Evolutionary conservation across 1,284 basidiomycete species (phyloP).

Genomic region (Erythrobasidium hasegawianum): DNA sequence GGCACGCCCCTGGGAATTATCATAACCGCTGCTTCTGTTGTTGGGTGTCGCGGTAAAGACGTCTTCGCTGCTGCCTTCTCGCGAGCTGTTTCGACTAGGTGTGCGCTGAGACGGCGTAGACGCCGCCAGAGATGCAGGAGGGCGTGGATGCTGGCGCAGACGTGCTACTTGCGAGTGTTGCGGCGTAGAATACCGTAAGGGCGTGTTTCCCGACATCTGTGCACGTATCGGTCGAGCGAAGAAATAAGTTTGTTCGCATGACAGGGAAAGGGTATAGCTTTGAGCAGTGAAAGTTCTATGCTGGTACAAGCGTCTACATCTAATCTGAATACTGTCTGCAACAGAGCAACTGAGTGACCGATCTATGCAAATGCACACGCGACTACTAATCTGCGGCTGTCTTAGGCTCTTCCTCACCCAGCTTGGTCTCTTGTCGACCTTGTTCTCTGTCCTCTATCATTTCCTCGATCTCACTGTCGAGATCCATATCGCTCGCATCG

Average conservation of each 20-base stretch:
- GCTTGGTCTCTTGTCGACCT: background rate
- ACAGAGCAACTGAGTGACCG: too few relatives aligned
- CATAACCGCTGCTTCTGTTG: background rate
- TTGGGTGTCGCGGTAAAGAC: background rate
- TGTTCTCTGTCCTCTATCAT: constrained; percentile 37
- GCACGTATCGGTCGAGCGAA: too few relatives aligned
- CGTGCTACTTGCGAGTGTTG: constrained; percentile 14
- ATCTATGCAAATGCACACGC: too few relatives aligned
- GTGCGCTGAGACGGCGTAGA: constrained; percentile 5
- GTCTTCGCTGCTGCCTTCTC: background rate
- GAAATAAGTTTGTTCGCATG: too few relatives aligned
- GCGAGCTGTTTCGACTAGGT: background rate
- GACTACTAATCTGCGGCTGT: constrained; percentile 1
- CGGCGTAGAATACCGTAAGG: constrained; percentile 25
- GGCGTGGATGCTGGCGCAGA: background rate
- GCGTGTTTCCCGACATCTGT: background rate
- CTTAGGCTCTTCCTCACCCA: constrained; percentile 27
- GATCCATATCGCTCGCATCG: constrained; percentile 51
- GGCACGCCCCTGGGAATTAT: constrained; percentile 4
- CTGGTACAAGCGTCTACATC: too few relatives aligned
- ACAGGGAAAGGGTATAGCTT: too few relatives aligned
- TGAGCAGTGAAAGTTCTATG: too few relatives aligned
- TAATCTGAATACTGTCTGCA: too few relatives aligned
- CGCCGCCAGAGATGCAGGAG: background rate
- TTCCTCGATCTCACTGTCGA: constrained; percentile 53